phyloP scores from a whole-genome alignment of 2,329 filamentous ascomycete genomes.

The Plenodomus lindquistii region DNA sequence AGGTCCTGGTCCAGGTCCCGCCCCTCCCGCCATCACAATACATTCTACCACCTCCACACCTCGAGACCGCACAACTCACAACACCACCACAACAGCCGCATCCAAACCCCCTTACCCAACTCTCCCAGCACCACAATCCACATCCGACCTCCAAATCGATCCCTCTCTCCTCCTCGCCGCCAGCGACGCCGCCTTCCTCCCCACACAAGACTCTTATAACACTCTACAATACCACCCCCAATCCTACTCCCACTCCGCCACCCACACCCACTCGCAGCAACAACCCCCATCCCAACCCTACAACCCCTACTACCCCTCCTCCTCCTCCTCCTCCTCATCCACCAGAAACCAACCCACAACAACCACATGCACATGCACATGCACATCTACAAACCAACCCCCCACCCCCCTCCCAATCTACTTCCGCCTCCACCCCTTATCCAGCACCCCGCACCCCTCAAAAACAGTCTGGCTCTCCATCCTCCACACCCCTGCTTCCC shows the following conservation, averaged over 20 bases:
- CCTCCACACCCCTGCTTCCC: slow-evolving; percentile 57
- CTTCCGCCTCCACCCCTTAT: slow-evolving; percentile 70
- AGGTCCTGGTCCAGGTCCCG: slow-evolving; percentile 50
- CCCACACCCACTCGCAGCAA: slow-evolving; percentile 20
- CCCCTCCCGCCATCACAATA: slow-evolving; percentile 18
- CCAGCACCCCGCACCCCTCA: slow-evolving; percentile 54
- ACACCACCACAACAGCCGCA: slow-evolving; percentile 3
- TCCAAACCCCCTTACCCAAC: slow-evolving; percentile 15
- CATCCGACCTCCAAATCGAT: slow-evolving; percentile 64
- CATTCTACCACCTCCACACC: slow-evolving; percentile 12
- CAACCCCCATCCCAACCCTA: slow-evolving; percentile 34
- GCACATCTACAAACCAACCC: background rate
- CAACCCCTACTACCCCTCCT: slow-evolving; percentile 10
- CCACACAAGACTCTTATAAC: slow-evolving; percentile 24
- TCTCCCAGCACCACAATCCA: slow-evolving; percentile 29
- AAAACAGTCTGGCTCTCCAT: slow-evolving; percentile 68
- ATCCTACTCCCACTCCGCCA: slow-evolving; percentile 41
- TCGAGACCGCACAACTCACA: slow-evolving; percentile 39
- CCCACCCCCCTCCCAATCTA: slow-evolving; percentile 61
- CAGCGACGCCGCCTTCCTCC: slow-evolving; percentile 50
- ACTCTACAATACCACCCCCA: slow-evolving; percentile 23
- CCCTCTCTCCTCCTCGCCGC: slow-evolving; percentile 64
- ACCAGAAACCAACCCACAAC: slow-evolving; percentile 4
- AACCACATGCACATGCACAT: background rate
- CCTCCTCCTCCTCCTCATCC: slow-evolving; percentile 8